phyloP scores from a whole-genome alignment of 2,329 filamentous ascomycete genomes.

The Aspergillus aculeatus region DNA sequence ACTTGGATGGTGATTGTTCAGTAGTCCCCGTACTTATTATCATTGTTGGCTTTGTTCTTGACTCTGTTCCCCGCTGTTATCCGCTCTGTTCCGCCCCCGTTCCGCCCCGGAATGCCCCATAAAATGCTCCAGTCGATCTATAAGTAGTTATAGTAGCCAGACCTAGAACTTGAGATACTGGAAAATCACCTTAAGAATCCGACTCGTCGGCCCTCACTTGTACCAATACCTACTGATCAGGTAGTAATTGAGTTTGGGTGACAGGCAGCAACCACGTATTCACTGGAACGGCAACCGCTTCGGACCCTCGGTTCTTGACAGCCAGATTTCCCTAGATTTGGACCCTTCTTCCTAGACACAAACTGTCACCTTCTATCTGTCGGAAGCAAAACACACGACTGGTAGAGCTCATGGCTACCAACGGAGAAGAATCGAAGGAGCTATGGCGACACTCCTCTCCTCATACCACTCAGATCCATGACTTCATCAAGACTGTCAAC shows the following conservation, averaged over 20 bases:
- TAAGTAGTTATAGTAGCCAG: not conserved
- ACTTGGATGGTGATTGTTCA: too few species aligned
- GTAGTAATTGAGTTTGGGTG: not conserved
- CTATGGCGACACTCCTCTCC: conserved; percentile 73
- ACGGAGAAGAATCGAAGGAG: conserved; percentile 37
- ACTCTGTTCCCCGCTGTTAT: not conserved
- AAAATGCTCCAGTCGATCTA: not conserved
- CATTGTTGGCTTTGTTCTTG: not conserved
- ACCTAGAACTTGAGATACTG: too few species aligned
- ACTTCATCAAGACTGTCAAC: conserved; percentile 69
- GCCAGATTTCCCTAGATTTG: not conserved
- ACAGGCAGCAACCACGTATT: not conserved
- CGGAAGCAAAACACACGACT: too few species aligned
- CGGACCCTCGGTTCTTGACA: not conserved
- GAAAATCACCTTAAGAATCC: too few species aligned
- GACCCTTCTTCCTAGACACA: not conserved
- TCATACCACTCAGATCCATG: conserved; percentile 66
- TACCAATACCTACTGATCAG: too few species aligned
- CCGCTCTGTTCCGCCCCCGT: not conserved
- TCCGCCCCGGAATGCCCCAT: not conserved
- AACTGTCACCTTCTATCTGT: not conserved
- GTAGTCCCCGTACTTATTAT: too few species aligned
- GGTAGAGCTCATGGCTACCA: conserved; percentile 6
- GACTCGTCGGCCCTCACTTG: too few species aligned
- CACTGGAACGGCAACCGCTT: not conserved